These are phyloP conservation scores for Lactarius sanguifluus DNA, from an alignment of 768 basidiomycete genomes.

Conservation along the genomic window DNA sequence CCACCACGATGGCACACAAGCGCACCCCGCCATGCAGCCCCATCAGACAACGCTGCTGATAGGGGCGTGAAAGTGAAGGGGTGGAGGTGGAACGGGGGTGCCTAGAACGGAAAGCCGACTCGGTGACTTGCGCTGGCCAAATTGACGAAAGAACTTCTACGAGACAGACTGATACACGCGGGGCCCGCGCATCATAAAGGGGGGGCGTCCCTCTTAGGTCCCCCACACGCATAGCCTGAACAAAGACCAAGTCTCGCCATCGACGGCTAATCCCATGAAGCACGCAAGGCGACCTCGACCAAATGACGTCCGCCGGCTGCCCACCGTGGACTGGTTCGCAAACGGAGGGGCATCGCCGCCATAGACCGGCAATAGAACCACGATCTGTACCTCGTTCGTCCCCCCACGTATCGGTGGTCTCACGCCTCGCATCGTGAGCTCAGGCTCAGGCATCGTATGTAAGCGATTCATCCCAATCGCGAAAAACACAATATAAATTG, in stretches of 20 bases:
- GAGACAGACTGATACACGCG: constrained; percentile 8
- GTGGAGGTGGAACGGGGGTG: constrained; percentile 10
- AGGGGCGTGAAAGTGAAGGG: constrained; percentile 16
- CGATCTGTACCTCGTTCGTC: not conserved
- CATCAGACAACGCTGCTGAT: constrained; percentile 16
- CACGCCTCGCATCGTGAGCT: not conserved
- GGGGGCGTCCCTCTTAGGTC: not conserved
- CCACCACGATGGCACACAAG: constrained; percentile 12
- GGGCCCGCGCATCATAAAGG: constrained; percentile 13
- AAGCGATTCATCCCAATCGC: not conserved
- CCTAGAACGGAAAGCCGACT: constrained; percentile 4
- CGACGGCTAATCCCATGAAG: constrained; percentile 17
- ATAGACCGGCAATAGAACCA: not conserved
- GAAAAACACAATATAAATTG: constrained; percentile 1
- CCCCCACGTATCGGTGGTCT: not conserved
- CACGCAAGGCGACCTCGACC: not conserved
- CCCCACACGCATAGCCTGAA: constrained; percentile 11
- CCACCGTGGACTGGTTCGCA: constrained; percentile 3
- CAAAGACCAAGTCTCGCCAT: constrained; percentile 16
- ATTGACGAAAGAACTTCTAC: not conserved
- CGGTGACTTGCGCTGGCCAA: constrained; percentile 8
- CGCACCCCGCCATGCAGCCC: not conserved
- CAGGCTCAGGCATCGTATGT: not conserved
- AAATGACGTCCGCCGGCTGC: constrained; percentile 4
- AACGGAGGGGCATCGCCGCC: not conserved